Evolutionary conservation across 306 rosid genomes (phyloP).

Genomic region (Inga laurina): DNA sequence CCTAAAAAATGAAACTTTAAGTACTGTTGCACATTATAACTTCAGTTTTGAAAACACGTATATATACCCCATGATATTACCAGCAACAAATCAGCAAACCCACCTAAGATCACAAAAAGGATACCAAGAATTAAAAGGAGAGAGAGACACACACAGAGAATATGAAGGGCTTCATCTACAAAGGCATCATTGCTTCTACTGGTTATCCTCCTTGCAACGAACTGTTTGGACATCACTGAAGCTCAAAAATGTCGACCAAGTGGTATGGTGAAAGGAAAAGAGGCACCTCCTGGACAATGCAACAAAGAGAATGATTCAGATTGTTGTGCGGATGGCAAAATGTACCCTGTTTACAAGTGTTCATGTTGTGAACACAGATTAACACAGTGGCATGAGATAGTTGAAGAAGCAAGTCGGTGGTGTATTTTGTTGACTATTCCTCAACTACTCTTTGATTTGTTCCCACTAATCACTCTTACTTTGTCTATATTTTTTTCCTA

Average conservation of each 20-base stretch:
- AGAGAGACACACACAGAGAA: no score
- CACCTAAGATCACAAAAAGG: neutral
- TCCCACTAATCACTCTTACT: no score
- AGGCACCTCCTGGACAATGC: slow-evolving; percentile 31
- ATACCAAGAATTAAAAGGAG: no score
- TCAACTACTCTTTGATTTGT: no score
- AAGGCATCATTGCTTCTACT: neutral
- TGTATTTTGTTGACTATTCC: no score
- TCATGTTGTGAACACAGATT: no score
- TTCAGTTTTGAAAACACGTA: neutral
- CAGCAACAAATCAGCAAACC: neutral
- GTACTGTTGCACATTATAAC: neutral
- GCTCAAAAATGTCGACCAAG: neutral
- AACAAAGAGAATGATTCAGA: neutral
- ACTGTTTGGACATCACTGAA: neutral
- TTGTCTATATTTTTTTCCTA: no score
- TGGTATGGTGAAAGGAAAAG: neutral
- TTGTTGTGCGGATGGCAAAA: no score
- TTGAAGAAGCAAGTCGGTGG: no score
- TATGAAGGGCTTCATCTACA: neutral
- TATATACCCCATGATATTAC: neutral
- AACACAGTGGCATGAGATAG: no score
- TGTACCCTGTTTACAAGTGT: no score
- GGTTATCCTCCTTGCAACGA: neutral
- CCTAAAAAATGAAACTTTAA: neutral